phyloP scores from a whole-genome alignment of 805 yeast genomes.

The Ogataea trehalophila region DNA sequence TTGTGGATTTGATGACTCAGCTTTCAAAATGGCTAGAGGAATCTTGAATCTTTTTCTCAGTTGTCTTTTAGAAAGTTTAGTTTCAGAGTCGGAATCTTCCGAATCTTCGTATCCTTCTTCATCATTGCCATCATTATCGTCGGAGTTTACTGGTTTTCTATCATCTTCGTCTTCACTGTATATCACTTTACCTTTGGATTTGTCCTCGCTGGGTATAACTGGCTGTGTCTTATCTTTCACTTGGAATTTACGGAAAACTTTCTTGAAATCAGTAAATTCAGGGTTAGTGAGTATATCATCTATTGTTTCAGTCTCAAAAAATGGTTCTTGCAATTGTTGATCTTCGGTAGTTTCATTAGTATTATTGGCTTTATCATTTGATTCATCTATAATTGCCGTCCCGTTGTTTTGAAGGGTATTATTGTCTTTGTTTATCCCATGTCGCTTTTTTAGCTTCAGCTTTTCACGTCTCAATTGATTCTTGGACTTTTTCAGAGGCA shows the following conservation, averaged over 20 bases:
- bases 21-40: constrained; percentile 64
- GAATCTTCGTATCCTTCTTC: constrained; percentile 18
- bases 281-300: constrained; percentile 8
- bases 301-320: constrained; percentile 2
- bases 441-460: constrained; percentile 32
- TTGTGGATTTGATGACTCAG: constrained; percentile 58
- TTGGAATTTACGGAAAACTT: constrained; percentile 20
- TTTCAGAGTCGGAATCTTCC: constrained; percentile 10
- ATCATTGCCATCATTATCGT: constrained; percentile 8
- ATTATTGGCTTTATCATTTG: constrained; percentile 3
- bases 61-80: constrained; percentile 43
- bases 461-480: constrained; percentile 51
- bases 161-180: constrained; percentile 17
- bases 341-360: not conserved
- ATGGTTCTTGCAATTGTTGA: constrained; percentile 2
- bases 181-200: constrained; percentile 16
- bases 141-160: not conserved
- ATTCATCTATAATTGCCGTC: constrained; percentile 2
- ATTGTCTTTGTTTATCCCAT: not conserved
- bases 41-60: constrained; percentile 49
- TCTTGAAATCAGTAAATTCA: constrained; percentile 12
- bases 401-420: not conserved
- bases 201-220: not conserved
- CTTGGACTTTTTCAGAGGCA: constrained; percentile 37
- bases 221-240: not conserved